These are phyloP conservation scores for Trichosporon sp. DNA, from an alignment of 1,284 basidiomycete genomes.

Conservation along the genomic window DNA sequence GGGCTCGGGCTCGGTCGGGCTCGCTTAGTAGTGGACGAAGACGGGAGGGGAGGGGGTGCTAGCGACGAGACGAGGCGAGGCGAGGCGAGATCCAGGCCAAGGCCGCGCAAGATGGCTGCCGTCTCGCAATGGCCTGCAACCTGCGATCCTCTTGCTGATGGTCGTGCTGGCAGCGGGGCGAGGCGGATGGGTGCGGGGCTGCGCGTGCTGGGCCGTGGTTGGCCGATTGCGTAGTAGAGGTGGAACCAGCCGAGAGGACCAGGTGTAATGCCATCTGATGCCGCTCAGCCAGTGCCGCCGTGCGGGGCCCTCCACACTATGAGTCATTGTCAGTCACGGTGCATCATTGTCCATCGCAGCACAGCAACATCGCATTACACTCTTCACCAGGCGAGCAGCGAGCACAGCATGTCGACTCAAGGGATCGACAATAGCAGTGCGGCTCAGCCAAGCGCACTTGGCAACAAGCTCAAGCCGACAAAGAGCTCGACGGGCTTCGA, in stretches of 20 bases:
- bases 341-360: too few species aligned
- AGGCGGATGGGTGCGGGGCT: neutral
- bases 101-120: too few species aligned
- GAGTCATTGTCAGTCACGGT: neutral
- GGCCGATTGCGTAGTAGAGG: neutral
- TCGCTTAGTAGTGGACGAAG: neutral
- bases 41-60: neutral
- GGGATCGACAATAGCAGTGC: neutral
- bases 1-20: neutral
- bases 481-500: slow-evolving; percentile 39
- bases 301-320: neutral
- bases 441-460: neutral
- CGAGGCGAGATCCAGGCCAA: neutral
- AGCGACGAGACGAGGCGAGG: neutral
- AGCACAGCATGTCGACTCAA: neutral
- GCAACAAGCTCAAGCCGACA: slow-evolving; percentile 18
- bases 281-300: neutral
- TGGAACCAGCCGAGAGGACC: neutral
- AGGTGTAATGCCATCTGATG: neutral
- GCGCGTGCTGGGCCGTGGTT: neutral
- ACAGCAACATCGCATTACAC: neutral
- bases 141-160: too few species aligned
- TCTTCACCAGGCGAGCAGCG: neutral
- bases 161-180: slow-evolving; percentile 1
- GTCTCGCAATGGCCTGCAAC: too few species aligned